These are phyloP conservation scores for Metschnikowia lunata DNA, from an alignment of 805 yeast genomes.

Conservation along the genomic window DNA sequence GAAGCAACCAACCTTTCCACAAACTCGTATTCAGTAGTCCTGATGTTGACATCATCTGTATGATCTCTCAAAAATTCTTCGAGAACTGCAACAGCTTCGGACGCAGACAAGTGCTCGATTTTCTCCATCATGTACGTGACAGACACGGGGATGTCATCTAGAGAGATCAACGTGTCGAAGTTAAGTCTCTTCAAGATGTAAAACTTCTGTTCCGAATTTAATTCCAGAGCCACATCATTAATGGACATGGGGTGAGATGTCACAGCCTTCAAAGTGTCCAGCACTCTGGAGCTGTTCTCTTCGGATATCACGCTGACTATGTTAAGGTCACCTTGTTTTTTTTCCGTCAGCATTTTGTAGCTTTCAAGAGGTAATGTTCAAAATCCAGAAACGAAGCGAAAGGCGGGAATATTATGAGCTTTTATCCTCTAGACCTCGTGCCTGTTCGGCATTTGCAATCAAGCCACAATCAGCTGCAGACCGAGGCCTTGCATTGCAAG, in stretches of 20 bases:
- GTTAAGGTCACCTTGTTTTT: background rate
- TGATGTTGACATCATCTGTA: constrained; percentile 2
- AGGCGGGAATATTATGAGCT: background rate
- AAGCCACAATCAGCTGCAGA: background rate
- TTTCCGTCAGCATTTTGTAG: background rate
- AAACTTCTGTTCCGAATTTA: constrained; percentile 25
- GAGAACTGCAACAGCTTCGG: constrained; percentile 1
- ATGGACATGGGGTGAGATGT: constrained; percentile 23
- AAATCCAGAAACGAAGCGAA: background rate
- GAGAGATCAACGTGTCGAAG: constrained; percentile 21
- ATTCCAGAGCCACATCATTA: constrained; percentile 22
- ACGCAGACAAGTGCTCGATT: constrained; percentile 1
- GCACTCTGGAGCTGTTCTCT: constrained; percentile 2
- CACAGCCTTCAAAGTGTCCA: constrained; percentile 16
- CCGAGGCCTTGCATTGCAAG: background rate
- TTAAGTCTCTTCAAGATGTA: constrained; percentile 26
- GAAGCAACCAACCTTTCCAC: constrained; percentile 1
- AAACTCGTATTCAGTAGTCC: background rate
- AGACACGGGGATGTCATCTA: constrained; percentile 29
- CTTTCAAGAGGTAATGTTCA: background rate
- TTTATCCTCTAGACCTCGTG: background rate
- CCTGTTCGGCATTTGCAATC: background rate
- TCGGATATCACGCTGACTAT: background rate
- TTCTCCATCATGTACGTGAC: constrained; percentile 17
- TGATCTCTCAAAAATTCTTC: background rate